These are phyloP conservation scores for Nannizziopsis arthrosporioides DNA, from an alignment of 2,329 filamentous ascomycete genomes.

Conservation along the genomic window DNA sequence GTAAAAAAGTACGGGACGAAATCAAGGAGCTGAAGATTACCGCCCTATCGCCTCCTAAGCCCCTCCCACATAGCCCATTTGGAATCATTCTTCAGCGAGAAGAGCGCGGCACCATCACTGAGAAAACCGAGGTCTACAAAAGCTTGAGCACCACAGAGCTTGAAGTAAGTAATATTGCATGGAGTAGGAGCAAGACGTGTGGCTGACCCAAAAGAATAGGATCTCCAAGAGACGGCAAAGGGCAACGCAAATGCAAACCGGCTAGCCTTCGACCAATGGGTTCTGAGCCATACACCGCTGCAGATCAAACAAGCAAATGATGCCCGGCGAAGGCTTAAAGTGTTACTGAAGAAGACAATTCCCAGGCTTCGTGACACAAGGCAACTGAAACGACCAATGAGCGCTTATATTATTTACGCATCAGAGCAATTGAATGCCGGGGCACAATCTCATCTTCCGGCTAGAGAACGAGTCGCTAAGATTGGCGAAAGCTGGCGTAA, in stretches of 20 bases:
- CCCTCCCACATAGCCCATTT: slow-evolving; percentile 20
- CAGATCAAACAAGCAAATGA: slow-evolving; percentile 49
- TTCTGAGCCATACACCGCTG: slow-evolving; percentile 43
- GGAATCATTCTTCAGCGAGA: slow-evolving; percentile 17
- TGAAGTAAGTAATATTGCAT: slow-evolving; percentile 25
- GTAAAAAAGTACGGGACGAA: slow-evolving; percentile 9
- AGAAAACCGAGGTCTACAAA: slow-evolving; percentile 23
- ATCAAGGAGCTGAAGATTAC: slow-evolving; percentile 24
- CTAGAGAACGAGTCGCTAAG: slow-evolving; percentile 25
- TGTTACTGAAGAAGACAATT: slow-evolving; percentile 17
- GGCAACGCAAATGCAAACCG: slow-evolving; percentile 36
- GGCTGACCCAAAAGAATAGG: slow-evolving; percentile 29
- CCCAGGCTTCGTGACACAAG: slow-evolving; percentile 43
- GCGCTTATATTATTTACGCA: slow-evolving; percentile 36
- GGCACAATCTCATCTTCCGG: slow-evolving; percentile 37
- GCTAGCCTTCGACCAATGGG: slow-evolving; percentile 42
- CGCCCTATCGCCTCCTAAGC: slow-evolving; percentile 28
- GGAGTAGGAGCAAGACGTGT: background rate
- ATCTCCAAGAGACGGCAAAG: slow-evolving; percentile 42
- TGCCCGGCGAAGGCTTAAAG: slow-evolving; percentile 38
- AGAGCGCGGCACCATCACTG: slow-evolving; percentile 13
- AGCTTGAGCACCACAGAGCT: slow-evolving; percentile 23
- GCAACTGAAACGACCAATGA: slow-evolving; percentile 33
- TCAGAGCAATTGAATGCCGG: slow-evolving; percentile 32
- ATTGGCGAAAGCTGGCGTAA: slow-evolving; percentile 18